phyloP scores from a whole-genome alignment of 345 rosid species.

The Eucalyptus erythrocorys region DNA sequence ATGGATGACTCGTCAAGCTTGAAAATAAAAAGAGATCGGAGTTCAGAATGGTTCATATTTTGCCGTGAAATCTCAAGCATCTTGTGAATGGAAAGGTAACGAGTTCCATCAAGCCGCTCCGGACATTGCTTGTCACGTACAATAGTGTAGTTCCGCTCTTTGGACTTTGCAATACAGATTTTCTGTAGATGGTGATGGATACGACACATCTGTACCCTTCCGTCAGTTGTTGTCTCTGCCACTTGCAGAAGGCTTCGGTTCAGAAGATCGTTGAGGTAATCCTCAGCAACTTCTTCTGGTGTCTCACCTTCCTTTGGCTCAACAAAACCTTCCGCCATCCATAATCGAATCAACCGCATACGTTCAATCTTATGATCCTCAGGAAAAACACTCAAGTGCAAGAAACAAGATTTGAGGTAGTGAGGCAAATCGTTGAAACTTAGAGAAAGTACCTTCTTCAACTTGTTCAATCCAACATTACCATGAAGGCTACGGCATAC shows the following conservation, averaged over 20 bases:
- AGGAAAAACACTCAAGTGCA: slow-evolving; percentile 8
- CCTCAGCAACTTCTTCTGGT: slow-evolving; percentile 7
- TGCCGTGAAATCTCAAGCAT: neutral
- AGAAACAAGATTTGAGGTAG: slow-evolving; percentile 3
- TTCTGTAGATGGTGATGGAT: slow-evolving; percentile 3
- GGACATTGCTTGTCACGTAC: neutral
- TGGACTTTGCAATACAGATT: neutral
- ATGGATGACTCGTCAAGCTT: neutral
- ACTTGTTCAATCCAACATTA: neutral
- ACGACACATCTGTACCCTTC: neutral
- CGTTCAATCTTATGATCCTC: neutral
- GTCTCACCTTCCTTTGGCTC: neutral
- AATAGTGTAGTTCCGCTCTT: neutral
- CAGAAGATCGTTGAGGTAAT: slow-evolving; percentile 1
- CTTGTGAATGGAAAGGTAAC: slow-evolving; percentile 1
- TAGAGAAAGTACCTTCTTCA: slow-evolving; percentile 6
- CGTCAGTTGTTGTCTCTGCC: neutral
- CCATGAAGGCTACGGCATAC: neutral
- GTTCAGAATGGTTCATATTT: neutral
- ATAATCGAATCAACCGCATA: neutral
- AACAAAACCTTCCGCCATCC: slow-evolving; percentile 12
- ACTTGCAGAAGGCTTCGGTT: slow-evolving; percentile 3
- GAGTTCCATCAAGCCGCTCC: neutral
- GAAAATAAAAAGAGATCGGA: slow-evolving; percentile 6
- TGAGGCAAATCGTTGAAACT: slow-evolving; percentile 9